Percentiles rank a stretch among this genome's conserved stretches.
Conservation (phyloP, 2,329 filamentous ascomycete species). For the Colletotrichum lentis region DNA sequence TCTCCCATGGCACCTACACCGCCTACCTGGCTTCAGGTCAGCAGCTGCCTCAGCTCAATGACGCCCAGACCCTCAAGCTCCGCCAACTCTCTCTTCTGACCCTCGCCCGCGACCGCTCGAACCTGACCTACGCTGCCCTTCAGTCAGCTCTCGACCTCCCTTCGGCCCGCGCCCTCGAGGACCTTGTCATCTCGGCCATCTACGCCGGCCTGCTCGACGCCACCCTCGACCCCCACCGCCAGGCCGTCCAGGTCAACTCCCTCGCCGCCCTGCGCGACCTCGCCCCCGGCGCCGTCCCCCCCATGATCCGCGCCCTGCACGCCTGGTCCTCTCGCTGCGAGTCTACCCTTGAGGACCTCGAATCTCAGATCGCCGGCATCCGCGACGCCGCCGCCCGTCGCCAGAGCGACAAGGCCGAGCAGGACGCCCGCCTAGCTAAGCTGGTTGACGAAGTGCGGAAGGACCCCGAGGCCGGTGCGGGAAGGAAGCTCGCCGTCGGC, state of each 20-base stretch:
- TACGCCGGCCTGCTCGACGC: conserved; percentile 85
- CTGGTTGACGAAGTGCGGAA: conserved; percentile 57
- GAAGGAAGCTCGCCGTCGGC: conserved; percentile 37
- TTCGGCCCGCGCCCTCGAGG: conserved; percentile 77
- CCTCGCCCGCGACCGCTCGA: conserved; percentile 71
- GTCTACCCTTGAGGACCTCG: conserved; percentile 75
- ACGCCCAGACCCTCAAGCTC: conserved; percentile 81
- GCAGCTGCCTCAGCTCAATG: conserved; percentile 72
- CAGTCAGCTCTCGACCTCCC: conserved; percentile 72
- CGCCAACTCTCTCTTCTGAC: conserved; percentile 89
- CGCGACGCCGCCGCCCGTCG: conserved; percentile 64
- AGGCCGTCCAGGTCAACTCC: conserved; percentile 78
- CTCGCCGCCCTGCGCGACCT: conserved; percentile 89
- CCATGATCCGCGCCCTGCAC: conserved; percentile 72
- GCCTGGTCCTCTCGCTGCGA: conserved; percentile 84
- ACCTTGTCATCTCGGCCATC: conserved; percentile 84
- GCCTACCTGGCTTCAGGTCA: conserved; percentile 65
- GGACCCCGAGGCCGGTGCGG: conserved; percentile 40
- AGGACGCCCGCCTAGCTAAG: conserved; percentile 58
- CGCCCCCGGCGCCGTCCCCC: conserved; percentile 73
- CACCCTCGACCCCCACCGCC: conserved; percentile 81
- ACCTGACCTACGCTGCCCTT: conserved; percentile 78
- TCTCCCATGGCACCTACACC: conserved; percentile 89
- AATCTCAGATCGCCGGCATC: conserved; percentile 75
- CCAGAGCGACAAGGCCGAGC: conserved; percentile 58